A percentile compares a stretch with the other conserved stretches of the same genome.
These are phyloP conservation scores for Scenedesmus sp. DNA, from an alignment of 163 green algal genomes.

Conservation along the genomic window DNA sequence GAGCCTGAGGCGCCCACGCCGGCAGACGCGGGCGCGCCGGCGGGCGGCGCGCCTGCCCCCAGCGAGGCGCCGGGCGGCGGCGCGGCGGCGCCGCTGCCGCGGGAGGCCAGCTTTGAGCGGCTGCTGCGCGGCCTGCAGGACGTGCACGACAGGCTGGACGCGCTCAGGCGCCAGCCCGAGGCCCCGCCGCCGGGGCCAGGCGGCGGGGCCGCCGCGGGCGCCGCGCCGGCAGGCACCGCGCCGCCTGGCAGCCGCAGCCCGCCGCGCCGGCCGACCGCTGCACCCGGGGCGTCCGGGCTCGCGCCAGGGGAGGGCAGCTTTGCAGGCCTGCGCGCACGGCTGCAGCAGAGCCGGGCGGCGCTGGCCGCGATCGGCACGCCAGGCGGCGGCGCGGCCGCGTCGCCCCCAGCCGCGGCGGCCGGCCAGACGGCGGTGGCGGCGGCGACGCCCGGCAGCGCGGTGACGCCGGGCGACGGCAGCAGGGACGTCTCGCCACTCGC, in stretches of 20 bases:
- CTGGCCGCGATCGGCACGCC: not conserved
- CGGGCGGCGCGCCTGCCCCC: too few species aligned
- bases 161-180: too few species aligned
- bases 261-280: too few species aligned
- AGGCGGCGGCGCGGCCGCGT: not conserved
- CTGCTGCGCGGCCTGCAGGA: not conserved
- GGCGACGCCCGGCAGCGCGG: too few species aligned
- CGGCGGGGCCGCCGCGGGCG: conserved; percentile 1
- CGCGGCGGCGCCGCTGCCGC: too few species aligned
- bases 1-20: too few species aligned
- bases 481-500: not conserved
- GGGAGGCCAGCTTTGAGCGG: not conserved
- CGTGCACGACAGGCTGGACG: not conserved
- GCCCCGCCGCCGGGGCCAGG: too few species aligned
- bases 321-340: not conserved
- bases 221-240: not conserved
- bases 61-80: too few species aligned
- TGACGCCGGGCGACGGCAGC: too few species aligned
- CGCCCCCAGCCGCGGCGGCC: not conserved
- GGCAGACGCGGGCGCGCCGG: too few species aligned
- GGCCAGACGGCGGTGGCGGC: not conserved
- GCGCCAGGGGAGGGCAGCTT: not conserved
- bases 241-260: not conserved
- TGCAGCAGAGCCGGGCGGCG: conserved; percentile 17
- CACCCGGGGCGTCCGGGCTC: not conserved